Percentiles rank a stretch among this genome's conserved stretches.
Evolutionary conservation across 352 stramenopile genomes (phyloP).

Genomic region (Globisporangium iwayamae): DNA sequence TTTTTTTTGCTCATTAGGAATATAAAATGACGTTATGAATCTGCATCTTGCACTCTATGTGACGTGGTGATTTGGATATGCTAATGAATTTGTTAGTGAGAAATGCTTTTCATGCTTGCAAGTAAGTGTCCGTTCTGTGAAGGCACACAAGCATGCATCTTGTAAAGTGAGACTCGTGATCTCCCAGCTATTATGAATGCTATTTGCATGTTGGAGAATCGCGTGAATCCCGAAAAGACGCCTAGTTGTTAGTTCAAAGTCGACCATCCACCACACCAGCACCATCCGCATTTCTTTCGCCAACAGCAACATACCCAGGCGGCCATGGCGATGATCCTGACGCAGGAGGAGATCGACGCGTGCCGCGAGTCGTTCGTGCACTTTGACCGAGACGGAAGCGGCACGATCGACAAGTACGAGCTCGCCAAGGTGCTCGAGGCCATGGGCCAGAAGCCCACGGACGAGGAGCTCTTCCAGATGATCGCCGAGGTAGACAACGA

Average conservation of each 20-base stretch:
- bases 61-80: no score
- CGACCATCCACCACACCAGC: not conserved
- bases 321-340: conserved; percentile 80
- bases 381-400: conserved; percentile 95
- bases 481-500: conserved; percentile 93
- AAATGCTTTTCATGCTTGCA: not conserved
- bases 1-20: conserved; percentile 8
- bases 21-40: conserved; percentile 8
- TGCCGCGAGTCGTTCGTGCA: conserved; percentile 96
- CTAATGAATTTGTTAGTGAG: not conserved
- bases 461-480: conserved; percentile 98
- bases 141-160: not conserved
- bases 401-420: conserved; percentile 95
- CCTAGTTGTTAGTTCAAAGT: not conserved
- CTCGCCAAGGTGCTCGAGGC: conserved; percentile 94
- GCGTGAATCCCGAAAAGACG: not conserved
- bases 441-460: conserved; percentile 96
- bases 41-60: not conserved
- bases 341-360: conserved; percentile 95
- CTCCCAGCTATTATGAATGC: not conserved
- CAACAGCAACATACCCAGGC: no score
- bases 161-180: not conserved
- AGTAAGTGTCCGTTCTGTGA: not conserved
- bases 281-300: not conserved
- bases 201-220: not conserved